These are phyloP conservation scores for Lophiostoma macrostomum DNA, from an alignment of 495 filamentous ascomycete species.

Conservation along the genomic window DNA sequence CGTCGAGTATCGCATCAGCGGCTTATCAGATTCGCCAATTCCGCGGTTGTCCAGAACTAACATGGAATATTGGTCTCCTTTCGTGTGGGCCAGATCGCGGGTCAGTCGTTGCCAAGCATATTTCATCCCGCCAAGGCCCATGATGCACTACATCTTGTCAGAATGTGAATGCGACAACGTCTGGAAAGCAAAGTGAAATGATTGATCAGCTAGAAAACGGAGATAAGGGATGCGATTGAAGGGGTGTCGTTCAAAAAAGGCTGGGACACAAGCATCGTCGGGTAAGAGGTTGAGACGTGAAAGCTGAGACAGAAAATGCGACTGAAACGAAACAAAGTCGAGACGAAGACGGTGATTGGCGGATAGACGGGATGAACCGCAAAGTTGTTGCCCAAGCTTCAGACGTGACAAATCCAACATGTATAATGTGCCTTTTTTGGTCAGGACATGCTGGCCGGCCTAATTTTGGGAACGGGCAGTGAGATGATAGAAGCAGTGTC, in stretches of 20 bases:
- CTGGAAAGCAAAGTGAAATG: not conserved
- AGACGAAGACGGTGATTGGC: slow-evolving; percentile 12
- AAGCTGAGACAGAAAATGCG: slow-evolving; percentile 28
- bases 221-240: not conserved
- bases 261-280: slow-evolving; percentile 24
- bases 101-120: slow-evolving; percentile 72
- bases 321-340: slow-evolving; percentile 31
- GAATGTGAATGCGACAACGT: not conserved
- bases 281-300: slow-evolving; percentile 7
- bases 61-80: slow-evolving; percentile 61
- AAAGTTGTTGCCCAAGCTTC: slow-evolving; percentile 36
- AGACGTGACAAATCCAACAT: slow-evolving; percentile 22
- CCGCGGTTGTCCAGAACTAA: slow-evolving; percentile 79
- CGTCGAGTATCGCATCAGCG: slow-evolving; percentile 65
- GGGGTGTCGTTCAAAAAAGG: slow-evolving; percentile 20
- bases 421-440: slow-evolving; percentile 16
- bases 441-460: not conserved
- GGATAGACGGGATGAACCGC: not conserved
- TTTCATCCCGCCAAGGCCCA: slow-evolving; percentile 43
- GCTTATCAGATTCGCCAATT: slow-evolving; percentile 74
- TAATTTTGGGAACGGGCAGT: slow-evolving; percentile 16
- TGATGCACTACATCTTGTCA: slow-evolving; percentile 44
- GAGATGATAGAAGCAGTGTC: slow-evolving; percentile 4
- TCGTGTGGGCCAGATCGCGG: slow-evolving; percentile 70
- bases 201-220: slow-evolving; percentile 2